A percentile compares a stretch with the other conserved stretches of the same genome.
Evolutionary conservation across 345 rosid species (phyloP).

Genomic region (Draba incana): DNA sequence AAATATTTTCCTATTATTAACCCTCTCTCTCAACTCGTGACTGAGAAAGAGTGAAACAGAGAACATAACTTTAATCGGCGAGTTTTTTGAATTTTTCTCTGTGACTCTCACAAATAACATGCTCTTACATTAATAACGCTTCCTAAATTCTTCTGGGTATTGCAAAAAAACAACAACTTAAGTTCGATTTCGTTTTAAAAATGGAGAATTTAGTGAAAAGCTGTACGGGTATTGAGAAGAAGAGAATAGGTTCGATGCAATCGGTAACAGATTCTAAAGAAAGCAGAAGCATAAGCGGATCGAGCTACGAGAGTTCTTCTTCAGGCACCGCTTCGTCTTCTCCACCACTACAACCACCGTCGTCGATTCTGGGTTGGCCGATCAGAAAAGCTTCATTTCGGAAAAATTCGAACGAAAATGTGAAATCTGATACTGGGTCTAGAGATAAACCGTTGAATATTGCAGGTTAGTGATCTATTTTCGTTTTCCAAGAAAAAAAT

Average conservation of each 20-base stretch:
- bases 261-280: slow-evolving; percentile 57
- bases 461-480: slow-evolving; percentile 57
- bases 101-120: slow-evolving; percentile 14
- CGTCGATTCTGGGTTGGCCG: slow-evolving; percentile 84
- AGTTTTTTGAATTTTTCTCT: slow-evolving; percentile 2
- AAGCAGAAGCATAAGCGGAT: slow-evolving; percentile 51
- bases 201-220: slow-evolving; percentile 68
- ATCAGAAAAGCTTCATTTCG: slow-evolving; percentile 69
- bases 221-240: slow-evolving; percentile 49
- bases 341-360: slow-evolving; percentile 41
- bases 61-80: slow-evolving; percentile 17
- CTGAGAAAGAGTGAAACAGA: slow-evolving; percentile 33
- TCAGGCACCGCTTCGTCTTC: slow-evolving; percentile 45
- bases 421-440: slow-evolving; percentile 47
- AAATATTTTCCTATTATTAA: slow-evolving; percentile 11
- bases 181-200: neutral
- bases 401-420: slow-evolving; percentile 46
- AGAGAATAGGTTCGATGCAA: slow-evolving; percentile 39
- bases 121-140: slow-evolving; percentile 25
- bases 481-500: slow-evolving; percentile 1
- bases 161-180: neutral
- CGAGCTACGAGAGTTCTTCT: slow-evolving; percentile 49
- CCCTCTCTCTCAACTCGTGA: slow-evolving; percentile 30
- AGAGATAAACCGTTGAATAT: slow-evolving; percentile 45
- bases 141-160: neutral